Evolutionary conservation across 495 filamentous ascomycete genomes (phyloP), one percentile per base, ranked within the genome.

Genomic region (Hypoxylon fuscum): DNA sequence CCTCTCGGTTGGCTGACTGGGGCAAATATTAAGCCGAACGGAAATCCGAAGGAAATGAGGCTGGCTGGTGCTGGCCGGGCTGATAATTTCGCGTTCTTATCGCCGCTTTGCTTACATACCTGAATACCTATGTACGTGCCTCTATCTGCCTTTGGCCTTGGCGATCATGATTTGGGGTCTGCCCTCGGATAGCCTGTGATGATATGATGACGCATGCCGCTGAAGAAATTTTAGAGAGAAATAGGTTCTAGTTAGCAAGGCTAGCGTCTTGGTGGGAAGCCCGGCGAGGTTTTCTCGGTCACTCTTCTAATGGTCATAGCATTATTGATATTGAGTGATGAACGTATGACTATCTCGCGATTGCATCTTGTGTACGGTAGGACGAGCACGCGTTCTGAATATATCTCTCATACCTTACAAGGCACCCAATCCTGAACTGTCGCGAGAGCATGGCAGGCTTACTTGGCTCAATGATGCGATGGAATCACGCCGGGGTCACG

Each of bases 271-370:
- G 53, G 46, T 38, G 20, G 42, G 23, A 18, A 38, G 34, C 25
- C 21, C 25, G 42, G 21, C 14, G 14, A 17, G 23, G 15, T 22
- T 29, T 38, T 40, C 8, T 29, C 31, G 34, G 5, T 14, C 11
- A 18, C 44, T 37, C 17, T 47, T 47, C 32, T 38, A n/a, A 15
- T 27, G 32, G 20, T 37, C 32, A 15, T 38, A 21, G 37, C 8
- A 4, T 21, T 8, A 21, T 14, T 7, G 38, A 12, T 15, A 27
- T 22, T 20, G 15, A 15, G 2, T 18, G 21, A 49, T 3, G 10
- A 55, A 62, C 59, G 38, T 62, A 50, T 44, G 50, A 62, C 44
- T 1, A 25, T 62, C 51, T 62, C 59, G 34, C 59, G 59, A 62
- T 35, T 21, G 18, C 35, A 21, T 49, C 17, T 15, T 23, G n/a